These are phyloP conservation scores for Mycena latifolia DNA, from an alignment of 768 basidiomycete species.

Conservation along the genomic window DNA sequence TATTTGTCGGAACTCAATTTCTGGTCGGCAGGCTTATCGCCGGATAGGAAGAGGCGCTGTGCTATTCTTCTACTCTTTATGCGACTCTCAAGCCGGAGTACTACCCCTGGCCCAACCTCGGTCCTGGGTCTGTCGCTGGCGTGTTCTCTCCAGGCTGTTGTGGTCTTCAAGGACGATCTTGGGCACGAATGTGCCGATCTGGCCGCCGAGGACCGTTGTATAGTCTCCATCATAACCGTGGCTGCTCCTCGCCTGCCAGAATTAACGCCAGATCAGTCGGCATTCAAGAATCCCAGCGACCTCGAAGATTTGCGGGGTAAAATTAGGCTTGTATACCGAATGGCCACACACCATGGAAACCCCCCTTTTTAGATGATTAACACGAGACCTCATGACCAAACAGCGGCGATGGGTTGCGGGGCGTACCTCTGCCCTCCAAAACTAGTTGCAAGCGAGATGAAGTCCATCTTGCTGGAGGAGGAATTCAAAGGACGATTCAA, in stretches of 20 bases:
- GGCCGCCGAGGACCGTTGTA: not conserved
- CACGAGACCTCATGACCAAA: not conserved
- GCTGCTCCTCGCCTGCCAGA: not conserved
- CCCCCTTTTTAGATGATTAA: not conserved
- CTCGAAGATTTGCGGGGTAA: not conserved
- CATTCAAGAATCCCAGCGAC: not conserved
- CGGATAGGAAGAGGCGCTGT: not conserved
- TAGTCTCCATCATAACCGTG: not conserved
- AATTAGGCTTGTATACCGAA: not conserved
- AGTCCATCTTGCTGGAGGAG: not conserved
- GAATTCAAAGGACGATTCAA: not conserved
- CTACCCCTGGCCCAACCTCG: not conserved
- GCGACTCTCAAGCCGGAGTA: not conserved
- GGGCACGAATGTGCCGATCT: not conserved
- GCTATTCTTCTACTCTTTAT: not conserved
- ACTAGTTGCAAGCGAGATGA: not conserved
- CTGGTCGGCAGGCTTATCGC: not conserved
- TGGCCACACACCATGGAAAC: not conserved
- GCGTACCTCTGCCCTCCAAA: not conserved
- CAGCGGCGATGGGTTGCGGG: not conserved
- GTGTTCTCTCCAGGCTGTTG: not conserved
- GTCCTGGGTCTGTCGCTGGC: not conserved
- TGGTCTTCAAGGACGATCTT: not conserved
- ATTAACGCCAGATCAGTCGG: not conserved
- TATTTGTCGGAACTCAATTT: not conserved